Conservation (phyloP, 2,329 filamentous ascomycete species). For the Fusarium incarnatum region DNA sequence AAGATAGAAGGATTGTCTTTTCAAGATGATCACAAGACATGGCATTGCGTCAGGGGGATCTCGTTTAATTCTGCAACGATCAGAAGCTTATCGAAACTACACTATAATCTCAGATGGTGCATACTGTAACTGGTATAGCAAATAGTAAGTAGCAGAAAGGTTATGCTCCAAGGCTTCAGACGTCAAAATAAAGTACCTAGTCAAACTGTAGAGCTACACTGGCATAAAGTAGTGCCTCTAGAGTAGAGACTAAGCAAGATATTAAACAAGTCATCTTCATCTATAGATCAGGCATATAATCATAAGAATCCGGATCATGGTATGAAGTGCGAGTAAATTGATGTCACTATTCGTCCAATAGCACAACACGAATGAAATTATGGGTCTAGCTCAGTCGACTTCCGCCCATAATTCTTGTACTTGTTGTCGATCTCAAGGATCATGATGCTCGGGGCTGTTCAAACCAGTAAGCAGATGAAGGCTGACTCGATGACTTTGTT, state of each 20-base stretch:
- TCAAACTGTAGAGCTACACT: background rate
- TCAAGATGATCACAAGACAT: background rate
- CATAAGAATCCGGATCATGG: background rate
- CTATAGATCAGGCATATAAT: background rate
- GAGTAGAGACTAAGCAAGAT: too few species aligned
- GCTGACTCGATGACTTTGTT: background rate
- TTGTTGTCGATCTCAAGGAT: conserved; percentile 20
- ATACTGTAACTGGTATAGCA: background rate
- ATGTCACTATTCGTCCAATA: conserved; percentile 25
- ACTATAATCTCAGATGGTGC: background rate
- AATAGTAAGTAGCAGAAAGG: background rate
- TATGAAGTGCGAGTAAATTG: background rate
- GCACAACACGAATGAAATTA: conserved; percentile 39
- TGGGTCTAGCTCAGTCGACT: conserved; percentile 31
- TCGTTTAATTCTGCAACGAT: background rate
- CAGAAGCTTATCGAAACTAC: background rate
- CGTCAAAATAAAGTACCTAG: background rate
- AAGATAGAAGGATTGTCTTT: background rate
- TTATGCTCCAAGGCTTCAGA: background rate
- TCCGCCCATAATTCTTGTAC: background rate
- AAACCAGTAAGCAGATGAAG: background rate
- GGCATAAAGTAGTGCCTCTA: background rate
- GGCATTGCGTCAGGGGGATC: background rate
- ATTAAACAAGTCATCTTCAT: background rate
- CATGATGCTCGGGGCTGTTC: background rate